A percentile compares a stretch with the other conserved stretches of the same genome.
These are phyloP conservation scores for Aspergillus indologenus DNA, from an alignment of 495 filamentous ascomycete genomes.

Conservation along the genomic window DNA sequence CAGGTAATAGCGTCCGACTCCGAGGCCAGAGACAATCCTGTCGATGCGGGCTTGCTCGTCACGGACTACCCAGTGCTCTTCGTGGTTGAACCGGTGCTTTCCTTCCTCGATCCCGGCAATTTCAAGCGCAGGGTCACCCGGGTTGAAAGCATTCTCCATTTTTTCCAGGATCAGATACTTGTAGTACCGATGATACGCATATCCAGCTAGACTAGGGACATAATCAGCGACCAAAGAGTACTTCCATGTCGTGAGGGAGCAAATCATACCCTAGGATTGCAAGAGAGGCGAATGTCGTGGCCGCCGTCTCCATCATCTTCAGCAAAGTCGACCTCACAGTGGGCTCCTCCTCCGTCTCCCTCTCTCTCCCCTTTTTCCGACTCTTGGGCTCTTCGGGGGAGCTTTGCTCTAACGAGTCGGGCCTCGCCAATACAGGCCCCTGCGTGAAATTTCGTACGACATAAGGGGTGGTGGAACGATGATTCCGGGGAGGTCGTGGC, in stretches of 20 bases:
- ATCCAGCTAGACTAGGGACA: conserved; percentile 63
- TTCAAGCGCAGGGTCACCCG: conserved; percentile 87
- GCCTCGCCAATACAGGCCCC: conserved; percentile 23
- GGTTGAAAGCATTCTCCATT: conserved; percentile 89
- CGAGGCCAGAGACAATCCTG: conserved; percentile 65
- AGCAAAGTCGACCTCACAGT: conserved; percentile 50
- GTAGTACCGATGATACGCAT: conserved; percentile 81
- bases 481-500: conserved; percentile 12
- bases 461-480: conserved; percentile 8
- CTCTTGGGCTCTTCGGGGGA: conserved; percentile 28
- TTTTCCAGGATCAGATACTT: conserved; percentile 85
- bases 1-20: conserved; percentile 80
- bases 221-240: conserved; percentile 18
- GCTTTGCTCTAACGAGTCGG: conserved; percentile 36
- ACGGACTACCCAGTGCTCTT: conserved; percentile 78
- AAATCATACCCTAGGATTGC: conserved; percentile 67
- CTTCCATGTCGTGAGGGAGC: neutral
- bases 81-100: conserved; percentile 47
- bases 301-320: conserved; percentile 82
- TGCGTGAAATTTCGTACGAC: conserved; percentile 32
- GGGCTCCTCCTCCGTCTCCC: conserved; percentile 32
- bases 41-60: conserved; percentile 80
- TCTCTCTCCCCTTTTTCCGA: conserved; percentile 23
- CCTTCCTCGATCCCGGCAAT: conserved; percentile 71
- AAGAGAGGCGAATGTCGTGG: conserved; percentile 85